phyloP scores from a whole-genome alignment of 2,329 filamentous ascomycete genomes.

The Ramularia collo-cygni region DNA sequence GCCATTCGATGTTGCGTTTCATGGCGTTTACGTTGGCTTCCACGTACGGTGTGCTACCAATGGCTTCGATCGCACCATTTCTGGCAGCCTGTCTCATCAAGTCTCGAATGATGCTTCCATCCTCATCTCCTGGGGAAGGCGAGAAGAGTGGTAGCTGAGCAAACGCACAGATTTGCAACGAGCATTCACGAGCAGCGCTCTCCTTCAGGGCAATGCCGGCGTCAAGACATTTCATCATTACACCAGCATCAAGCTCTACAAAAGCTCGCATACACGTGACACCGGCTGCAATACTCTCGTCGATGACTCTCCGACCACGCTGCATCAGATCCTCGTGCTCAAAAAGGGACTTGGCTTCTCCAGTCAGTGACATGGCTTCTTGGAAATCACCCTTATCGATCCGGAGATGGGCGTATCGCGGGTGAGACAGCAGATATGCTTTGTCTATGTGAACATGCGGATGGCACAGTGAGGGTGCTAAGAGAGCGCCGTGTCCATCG shows the following conservation, averaged over 20 bases:
- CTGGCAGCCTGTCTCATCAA: conserved; percentile 43
- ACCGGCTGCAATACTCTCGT: conserved; percentile 56
- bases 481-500: conserved; percentile 35
- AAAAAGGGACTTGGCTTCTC: conserved; percentile 57
- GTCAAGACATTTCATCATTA: conserved; percentile 51
- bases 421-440: conserved; percentile 52
- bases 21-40: conserved; percentile 47
- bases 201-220: conserved; percentile 52
- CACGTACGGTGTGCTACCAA: conserved; percentile 66
- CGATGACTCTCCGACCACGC: conserved; percentile 58
- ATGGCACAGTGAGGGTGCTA: conserved; percentile 57
- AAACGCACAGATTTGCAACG: conserved; percentile 61
- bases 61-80: conserved; percentile 45
- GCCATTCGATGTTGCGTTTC: conserved; percentile 56
- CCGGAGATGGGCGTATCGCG: conserved; percentile 54
- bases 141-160: conserved; percentile 64
- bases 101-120: conserved; percentile 44
- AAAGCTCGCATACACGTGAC: conserved; percentile 66
- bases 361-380: conserved; percentile 56
- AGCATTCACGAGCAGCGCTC: conserved; percentile 41
- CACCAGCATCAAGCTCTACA: conserved; percentile 61
- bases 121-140: conserved; percentile 30
- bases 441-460: conserved; percentile 69
- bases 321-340: conserved; percentile 55
- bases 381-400: conserved; percentile 56